A percentile compares a stretch with the other conserved stretches of the same genome.
phyloP scores from a whole-genome alignment of 805 yeast species.

The Ogataea nitratoaversa region DNA sequence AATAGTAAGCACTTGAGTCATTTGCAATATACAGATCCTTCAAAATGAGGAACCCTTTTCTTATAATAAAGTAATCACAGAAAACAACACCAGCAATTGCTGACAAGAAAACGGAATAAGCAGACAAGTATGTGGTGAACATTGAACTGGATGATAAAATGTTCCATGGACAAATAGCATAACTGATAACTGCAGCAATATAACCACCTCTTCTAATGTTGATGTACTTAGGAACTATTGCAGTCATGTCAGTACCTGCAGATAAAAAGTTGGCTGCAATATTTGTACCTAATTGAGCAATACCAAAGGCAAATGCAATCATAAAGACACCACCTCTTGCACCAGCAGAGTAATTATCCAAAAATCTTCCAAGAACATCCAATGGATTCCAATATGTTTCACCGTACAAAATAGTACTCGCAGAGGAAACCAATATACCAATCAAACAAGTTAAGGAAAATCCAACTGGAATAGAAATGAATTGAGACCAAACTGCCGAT shows the following conservation, averaged over 20 bases:
- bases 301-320: conserved; percentile 62
- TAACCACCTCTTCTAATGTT: conserved; percentile 79
- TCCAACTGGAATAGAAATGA: conserved; percentile 66
- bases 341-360: conserved; percentile 50
- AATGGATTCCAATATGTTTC: conserved; percentile 80
- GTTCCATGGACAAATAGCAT: conserved; percentile 81
- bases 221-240: conserved; percentile 57
- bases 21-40: conserved; percentile 58
- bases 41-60: conserved; percentile 66
- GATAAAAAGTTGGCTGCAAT: conserved; percentile 68
- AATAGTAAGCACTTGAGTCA: conserved; percentile 49
- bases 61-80: conserved; percentile 65
- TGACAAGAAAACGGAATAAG: conserved; percentile 78
- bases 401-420: conserved; percentile 64
- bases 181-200: conserved; percentile 67
- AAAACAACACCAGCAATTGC: conserved; percentile 76
- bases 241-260: conserved; percentile 71
- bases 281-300: conserved; percentile 78
- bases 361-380: conserved; percentile 64
- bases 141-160: conserved; percentile 62
- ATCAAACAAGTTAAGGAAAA: conserved; percentile 79
- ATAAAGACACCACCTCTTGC: conserved; percentile 79
- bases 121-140: conserved; percentile 76
- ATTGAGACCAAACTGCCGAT: conserved; percentile 53
- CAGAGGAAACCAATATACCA: conserved; percentile 81